A percentile compares a stretch with the other conserved stretches of the same genome.
Evolutionary conservation across 2,329 filamentous ascomycete genomes (phyloP).

Genomic region (Fusarium redolens): DNA sequence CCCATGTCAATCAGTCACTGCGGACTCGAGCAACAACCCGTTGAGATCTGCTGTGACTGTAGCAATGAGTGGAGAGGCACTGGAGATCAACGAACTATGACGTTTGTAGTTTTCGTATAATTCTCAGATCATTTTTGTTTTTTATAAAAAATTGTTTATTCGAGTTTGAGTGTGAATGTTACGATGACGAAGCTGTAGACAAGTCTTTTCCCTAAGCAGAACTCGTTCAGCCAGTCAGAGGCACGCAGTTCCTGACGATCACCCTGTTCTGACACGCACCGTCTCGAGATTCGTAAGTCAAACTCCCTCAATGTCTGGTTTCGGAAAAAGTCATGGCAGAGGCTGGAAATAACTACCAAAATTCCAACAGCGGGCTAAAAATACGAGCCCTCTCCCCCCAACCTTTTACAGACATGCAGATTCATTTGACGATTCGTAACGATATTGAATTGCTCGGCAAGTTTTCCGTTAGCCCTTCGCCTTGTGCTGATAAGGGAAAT

Average conservation of each 20-base stretch:
- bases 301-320: slow-evolving; percentile 1
- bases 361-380: slow-evolving; percentile 15
- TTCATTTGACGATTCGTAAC: neutral
- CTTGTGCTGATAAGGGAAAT: slow-evolving; percentile 27
- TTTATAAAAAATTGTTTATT: neutral
- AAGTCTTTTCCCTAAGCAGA: slow-evolving; percentile 28
- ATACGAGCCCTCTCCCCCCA: slow-evolving; percentile 13
- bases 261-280: slow-evolving; percentile 29
- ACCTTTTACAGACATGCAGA: slow-evolving; percentile 3
- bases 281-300: slow-evolving; percentile 20
- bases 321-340: slow-evolving; percentile 11
- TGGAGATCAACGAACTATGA: slow-evolving; percentile 20
- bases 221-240: slow-evolving; percentile 21
- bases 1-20: slow-evolving; percentile 6
- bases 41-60: slow-evolving; percentile 26
- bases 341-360: slow-evolving; percentile 3
- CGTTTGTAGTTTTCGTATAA: slow-evolving; percentile 17
- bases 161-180: neutral
- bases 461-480: slow-evolving; percentile 5
- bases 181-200: slow-evolving; percentile 29
- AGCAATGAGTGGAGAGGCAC: slow-evolving; percentile 19
- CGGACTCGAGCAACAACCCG: slow-evolving; percentile 10
- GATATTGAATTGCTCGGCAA: slow-evolving; percentile 8
- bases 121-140: slow-evolving; percentile 4
- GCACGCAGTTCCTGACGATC: slow-evolving; percentile 33